Conservation (phyloP, 305 asterid genomes). For the Fraxinus velutina region DNA sequence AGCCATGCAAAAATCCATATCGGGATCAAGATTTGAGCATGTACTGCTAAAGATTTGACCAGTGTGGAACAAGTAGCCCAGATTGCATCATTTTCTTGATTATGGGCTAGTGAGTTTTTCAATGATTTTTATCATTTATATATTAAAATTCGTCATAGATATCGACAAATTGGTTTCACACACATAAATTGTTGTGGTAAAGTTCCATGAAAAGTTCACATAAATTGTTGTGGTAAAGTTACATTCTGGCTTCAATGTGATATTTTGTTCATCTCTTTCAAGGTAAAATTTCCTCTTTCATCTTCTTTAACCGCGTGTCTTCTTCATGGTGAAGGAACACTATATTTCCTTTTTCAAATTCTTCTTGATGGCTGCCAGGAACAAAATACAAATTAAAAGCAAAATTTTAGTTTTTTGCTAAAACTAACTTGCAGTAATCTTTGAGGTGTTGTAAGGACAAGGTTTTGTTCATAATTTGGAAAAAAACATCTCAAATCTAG, state of each 20-base stretch:
- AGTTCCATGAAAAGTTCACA: constrained; percentile 33
- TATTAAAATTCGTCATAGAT: constrained; percentile 17
- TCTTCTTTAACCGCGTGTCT: constrained; percentile 22
- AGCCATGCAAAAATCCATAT: constrained; percentile 24
- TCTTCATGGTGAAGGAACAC: constrained; percentile 19
- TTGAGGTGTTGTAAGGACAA: neutral
- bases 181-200: constrained; percentile 19
- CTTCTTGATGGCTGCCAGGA: neutral
- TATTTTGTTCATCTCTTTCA: constrained; percentile 16
- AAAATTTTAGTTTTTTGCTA: neutral
- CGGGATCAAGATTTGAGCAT: constrained; percentile 29
- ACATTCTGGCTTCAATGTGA: constrained; percentile 3
- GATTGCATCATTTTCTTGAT: constrained; percentile 44
- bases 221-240: too few species aligned
- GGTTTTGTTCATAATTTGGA: too few species aligned
- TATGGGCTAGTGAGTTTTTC: constrained; percentile 20
- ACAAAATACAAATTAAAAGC: neutral
- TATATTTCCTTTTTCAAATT: neutral
- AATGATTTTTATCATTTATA: neutral
- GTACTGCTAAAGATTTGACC: constrained; percentile 29
- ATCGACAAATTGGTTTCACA: constrained; percentile 30
- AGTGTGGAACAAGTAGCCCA: constrained; percentile 36
- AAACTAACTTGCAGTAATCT: neutral
- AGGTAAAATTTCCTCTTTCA: neutral
- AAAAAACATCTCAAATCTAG: neutral